Percentiles rank a stretch among this genome's conserved stretches.
These are phyloP conservation scores for Ambrosiella xylebori DNA, from an alignment of 2,329 filamentous ascomycete genomes.

Conservation along the genomic window DNA sequence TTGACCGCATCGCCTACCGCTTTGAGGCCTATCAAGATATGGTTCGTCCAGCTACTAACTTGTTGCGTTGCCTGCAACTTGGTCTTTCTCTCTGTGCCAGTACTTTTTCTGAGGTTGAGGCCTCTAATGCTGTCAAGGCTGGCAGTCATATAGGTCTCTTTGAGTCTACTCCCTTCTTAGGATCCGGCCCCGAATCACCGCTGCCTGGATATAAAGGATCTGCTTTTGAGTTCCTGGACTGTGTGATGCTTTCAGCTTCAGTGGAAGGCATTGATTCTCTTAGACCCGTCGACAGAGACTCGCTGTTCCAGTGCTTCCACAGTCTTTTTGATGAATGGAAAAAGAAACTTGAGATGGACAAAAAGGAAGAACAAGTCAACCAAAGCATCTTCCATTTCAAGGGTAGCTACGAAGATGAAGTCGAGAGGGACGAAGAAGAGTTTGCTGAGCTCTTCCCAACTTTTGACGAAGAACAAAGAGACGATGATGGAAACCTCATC, in stretches of 20 bases:
- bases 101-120: conserved; percentile 17
- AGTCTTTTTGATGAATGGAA: conserved; percentile 68
- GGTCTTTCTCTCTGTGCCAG: conserved; percentile 48
- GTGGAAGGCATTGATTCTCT: conserved; percentile 27
- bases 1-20: conserved; percentile 47
- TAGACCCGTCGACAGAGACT: conserved; percentile 21
- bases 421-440: conserved; percentile 56
- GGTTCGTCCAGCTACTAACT: conserved; percentile 57
- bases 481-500: conserved; percentile 8
- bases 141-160: conserved; percentile 20
- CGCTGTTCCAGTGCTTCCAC: conserved; percentile 49
- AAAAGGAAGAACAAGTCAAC: conserved; percentile 54
- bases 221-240: conserved; percentile 33
- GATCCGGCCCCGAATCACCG: conserved; percentile 21
- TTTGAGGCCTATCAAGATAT: conserved; percentile 78
- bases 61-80: conserved; percentile 62
- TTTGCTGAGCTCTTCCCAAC: conserved; percentile 69
- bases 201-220: conserved; percentile 15
- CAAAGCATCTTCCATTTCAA: conserved; percentile 70
- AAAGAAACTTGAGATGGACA: conserved; percentile 56
- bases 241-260: conserved; percentile 24
- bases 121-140: conserved; percentile 14
- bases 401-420: conserved; percentile 59
- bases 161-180: conserved; percentile 37
- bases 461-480: conserved; percentile 34